Evolutionary conservation across 2,329 filamentous ascomycete genomes (phyloP), one percentile per base, ranked within the genome.

Genomic region (Shiraia bambusicola): DNA sequence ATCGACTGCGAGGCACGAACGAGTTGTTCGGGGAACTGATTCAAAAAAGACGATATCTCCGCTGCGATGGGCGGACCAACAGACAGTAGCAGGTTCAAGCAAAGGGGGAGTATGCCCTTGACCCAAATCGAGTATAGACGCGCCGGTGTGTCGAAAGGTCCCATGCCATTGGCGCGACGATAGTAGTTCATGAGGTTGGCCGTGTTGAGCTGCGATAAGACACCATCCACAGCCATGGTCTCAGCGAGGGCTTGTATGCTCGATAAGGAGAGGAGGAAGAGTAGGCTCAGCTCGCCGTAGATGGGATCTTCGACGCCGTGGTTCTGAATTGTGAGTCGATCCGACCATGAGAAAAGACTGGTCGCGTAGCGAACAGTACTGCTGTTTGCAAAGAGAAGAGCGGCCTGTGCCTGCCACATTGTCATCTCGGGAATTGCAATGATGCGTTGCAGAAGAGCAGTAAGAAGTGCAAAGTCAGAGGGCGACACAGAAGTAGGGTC

Each of bases 331-430:
- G 86, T 80, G 16, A 97, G 77, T 52, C 85, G 83, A 66, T 97
- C 90, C 3, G 92, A 82, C 93, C 93, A 98, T 0, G 90, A 95
- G 69, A 92, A 97, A 4, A 98, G 78, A 25, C 87, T 89, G 5
- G 86, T 84, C 1, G 90, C 91, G 47, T 90, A 87, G 58, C 92
- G 87, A 32, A 88, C 78, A 1, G 85, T 84, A 50, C 87, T 83
- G 41, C 76, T 77, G 46, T 79, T 76, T n/a, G 77, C 70, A 40
- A 85, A 68, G n/a, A 68, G 59, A 24, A 75, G 59, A 2, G 73
- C 66, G 24, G 75, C 66, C 49, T 74, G 69, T 2, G 65, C 53
- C 33, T 73, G 74, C 62, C 90, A 83, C 33, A 81, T 80, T 1
- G 80, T 75, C 74, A 89, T 84, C 34, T 85, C 84, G 0, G 89